Percentiles rank a stretch among this genome's conserved stretches.
phyloP scores from a whole-genome alignment of 225 moss, liverwort and hornwort species.

The Asterella californica region DNA sequence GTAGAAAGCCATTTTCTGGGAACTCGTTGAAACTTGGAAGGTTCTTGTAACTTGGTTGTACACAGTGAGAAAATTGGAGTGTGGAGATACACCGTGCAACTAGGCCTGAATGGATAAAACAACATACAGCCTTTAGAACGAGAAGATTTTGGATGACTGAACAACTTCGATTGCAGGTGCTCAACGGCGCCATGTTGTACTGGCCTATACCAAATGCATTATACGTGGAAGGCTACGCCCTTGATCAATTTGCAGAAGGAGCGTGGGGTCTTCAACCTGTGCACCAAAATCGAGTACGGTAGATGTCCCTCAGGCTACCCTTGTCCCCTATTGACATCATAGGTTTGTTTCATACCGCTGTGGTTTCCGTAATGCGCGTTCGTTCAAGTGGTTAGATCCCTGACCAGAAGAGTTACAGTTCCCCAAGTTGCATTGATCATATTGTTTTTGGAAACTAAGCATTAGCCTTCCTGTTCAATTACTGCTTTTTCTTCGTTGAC shows the following conservation, averaged over 20 bases:
- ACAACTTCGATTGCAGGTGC: slow-evolving; percentile 45
- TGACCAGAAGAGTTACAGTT: no score
- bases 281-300: slow-evolving; percentile 76
- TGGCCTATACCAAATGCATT: slow-evolving; percentile 80
- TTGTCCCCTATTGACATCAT: neutral
- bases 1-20: neutral
- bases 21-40: neutral
- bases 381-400: no score
- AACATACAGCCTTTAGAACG: no score
- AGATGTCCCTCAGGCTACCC: neutral
- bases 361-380: no score
- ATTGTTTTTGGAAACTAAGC: no score
- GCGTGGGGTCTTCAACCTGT: slow-evolving; percentile 90
- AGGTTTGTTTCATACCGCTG: neutral
- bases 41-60: neutral
- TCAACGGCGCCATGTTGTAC: slow-evolving; percentile 93
- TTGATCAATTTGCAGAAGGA: slow-evolving; percentile 93
- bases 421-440: no score
- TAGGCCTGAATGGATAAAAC: no score
- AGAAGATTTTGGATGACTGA: neutral
- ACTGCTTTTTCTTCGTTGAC: neutral
- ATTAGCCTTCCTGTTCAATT: neutral
- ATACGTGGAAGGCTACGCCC: slow-evolving; percentile 89
- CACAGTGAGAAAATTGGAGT: neutral
- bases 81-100: neutral